Percentiles rank a stretch among this genome's conserved stretches.
phyloP scores from a whole-genome alignment of 495 filamentous ascomycete species.

The Pseudevernia furfuracea region DNA sequence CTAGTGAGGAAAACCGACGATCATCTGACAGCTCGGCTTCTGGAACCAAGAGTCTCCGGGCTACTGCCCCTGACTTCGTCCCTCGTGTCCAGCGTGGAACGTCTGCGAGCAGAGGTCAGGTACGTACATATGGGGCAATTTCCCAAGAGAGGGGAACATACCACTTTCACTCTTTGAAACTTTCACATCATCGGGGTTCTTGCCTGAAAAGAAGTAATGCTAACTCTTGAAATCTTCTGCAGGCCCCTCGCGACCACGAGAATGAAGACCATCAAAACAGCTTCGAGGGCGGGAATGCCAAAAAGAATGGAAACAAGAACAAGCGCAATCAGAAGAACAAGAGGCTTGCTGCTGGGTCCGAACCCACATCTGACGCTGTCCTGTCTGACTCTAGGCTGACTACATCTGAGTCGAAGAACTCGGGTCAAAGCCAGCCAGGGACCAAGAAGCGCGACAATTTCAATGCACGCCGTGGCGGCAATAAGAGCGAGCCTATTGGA shows the following conservation, averaged over 20 bases:
- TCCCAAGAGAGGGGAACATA: neutral
- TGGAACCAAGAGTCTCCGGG: slow-evolving; percentile 9
- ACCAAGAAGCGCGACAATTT: neutral
- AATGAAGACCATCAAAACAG: neutral
- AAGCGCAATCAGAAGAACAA: neutral
- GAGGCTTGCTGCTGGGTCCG: neutral
- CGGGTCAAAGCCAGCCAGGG: neutral
- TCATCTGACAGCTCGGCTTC: slow-evolving; percentile 1
- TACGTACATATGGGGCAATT: neutral
- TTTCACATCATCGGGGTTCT: neutral
- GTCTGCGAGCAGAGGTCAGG: neutral
- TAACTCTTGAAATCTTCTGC: neutral
- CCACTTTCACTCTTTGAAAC: too few species aligned
- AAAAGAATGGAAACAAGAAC: neutral
- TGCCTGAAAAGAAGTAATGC: neutral
- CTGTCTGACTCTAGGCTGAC: neutral
- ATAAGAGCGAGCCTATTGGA: slow-evolving; percentile 11
- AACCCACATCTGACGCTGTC: neutral
- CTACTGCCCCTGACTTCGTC: slow-evolving; percentile 17
- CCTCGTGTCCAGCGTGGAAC: slow-evolving; percentile 3
- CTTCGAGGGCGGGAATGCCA: neutral
- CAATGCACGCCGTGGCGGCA: slow-evolving; percentile 7
- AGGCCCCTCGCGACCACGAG: neutral
- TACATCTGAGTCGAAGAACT: neutral
- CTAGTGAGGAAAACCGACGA: neutral